Conservation (phyloP, 441 rosid genomes). For the Flueggea neowawraea region DNA sequence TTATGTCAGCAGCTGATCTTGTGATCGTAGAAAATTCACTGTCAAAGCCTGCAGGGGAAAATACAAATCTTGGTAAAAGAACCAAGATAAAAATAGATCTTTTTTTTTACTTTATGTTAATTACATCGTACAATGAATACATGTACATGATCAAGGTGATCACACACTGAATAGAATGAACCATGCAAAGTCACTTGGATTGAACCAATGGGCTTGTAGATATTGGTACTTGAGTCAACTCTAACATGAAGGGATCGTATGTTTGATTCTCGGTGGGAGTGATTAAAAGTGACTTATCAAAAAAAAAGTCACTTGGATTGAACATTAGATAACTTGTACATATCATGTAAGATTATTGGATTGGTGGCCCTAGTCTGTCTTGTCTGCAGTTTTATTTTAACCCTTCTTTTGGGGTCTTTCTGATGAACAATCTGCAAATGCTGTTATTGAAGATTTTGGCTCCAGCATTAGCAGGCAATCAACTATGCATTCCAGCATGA, state of each 20-base stretch:
- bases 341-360: conserved; percentile 4
- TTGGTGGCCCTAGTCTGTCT: conserved; percentile 3
- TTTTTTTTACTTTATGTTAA: conserved; percentile 2
- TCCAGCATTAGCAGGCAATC: conserved; percentile 8
- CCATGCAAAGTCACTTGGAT: background rate
- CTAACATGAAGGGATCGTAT: too few species aligned
- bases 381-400: conserved; percentile 5
- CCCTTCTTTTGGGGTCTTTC: conserved; percentile 14
- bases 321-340: conserved; percentile 4
- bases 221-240: too few species aligned
- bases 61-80: conserved; percentile 18
- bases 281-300: too few species aligned
- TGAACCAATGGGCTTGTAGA: background rate
- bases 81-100: conserved; percentile 27
- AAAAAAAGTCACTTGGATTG: background rate
- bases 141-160: background rate
- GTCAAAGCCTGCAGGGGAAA: conserved; percentile 16
- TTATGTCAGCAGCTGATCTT: conserved; percentile 25
- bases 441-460: conserved; percentile 12
- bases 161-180: conserved; percentile 1
- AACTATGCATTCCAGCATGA: conserved; percentile 5
- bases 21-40: conserved; percentile 25
- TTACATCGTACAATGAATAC: background rate
- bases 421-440: conserved; percentile 22
- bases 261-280: too few species aligned